Percentiles rank a stretch among this genome's conserved stretches.
Evolutionary conservation across 2,329 filamentous ascomycete genomes (phyloP).

Genomic region (Fonsecaea erecta): DNA sequence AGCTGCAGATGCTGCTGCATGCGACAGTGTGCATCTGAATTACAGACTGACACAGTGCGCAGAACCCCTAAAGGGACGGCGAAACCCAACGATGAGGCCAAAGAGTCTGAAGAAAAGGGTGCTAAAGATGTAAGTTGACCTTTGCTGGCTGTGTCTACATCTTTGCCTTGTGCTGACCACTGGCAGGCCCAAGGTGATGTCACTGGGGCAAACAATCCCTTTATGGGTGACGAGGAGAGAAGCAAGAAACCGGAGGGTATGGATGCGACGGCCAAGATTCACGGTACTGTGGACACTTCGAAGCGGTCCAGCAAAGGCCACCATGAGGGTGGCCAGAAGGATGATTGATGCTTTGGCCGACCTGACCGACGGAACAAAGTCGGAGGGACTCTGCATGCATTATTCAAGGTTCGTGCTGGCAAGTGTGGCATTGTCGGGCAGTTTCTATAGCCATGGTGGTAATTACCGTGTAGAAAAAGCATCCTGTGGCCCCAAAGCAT

Average conservation of each 20-base stretch:
- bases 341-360: neutral
- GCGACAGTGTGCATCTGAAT: conserved; percentile 21
- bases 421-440: neutral
- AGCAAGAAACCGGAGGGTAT: conserved; percentile 63
- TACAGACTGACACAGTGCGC: conserved; percentile 30
- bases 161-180: conserved; percentile 15
- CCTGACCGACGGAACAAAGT: neutral
- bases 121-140: conserved; percentile 30
- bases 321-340: conserved; percentile 9
- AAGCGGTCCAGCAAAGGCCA: neutral
- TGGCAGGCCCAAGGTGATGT: conserved; percentile 28
- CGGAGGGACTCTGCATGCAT: neutral
- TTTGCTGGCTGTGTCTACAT: neutral
- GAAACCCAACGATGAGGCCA: neutral
- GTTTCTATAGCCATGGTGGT: neutral
- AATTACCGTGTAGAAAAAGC: conserved; percentile 15
- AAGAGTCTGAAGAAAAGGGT: conserved; percentile 49
- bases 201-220: conserved; percentile 50
- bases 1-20: neutral
- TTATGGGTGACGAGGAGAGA: conserved; percentile 52
- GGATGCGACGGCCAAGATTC: conserved; percentile 60
- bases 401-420: neutral
- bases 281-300: conserved; percentile 52
- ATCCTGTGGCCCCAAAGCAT: neutral
- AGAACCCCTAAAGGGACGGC: conserved; percentile 31